Base-by-base conservation (phyloP, 1,139 yeast species). In the Debaryomycetaceae sp. region DNA sequence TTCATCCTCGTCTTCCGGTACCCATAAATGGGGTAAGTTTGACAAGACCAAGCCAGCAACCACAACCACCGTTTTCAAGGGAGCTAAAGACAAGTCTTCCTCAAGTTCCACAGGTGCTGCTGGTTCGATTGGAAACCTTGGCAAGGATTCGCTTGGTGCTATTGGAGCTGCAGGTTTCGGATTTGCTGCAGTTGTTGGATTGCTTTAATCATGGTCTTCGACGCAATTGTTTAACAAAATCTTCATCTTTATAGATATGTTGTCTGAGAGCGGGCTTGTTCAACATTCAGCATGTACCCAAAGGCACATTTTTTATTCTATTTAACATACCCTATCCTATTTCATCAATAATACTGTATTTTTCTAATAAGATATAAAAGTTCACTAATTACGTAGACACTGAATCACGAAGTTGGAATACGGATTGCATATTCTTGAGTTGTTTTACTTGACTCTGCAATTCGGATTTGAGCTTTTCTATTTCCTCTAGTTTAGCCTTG, bases 11-110 rank as follows among this genome's bases (percentile, higher is more conserved):
- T 45, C 61, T 18, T 55, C 73, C 30, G 75, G 75, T 43, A 72
- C 78, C 38, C 75, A 72, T 63, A 70, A 56, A 48, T 58, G 55
- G 44, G 73, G 73, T 45, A 62, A 58, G 48, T 68, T 66, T 46
- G 63, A 67, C 53, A 58, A 61, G 54, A 59, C 70, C 47, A 55
- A 53, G 47, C 44, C 48, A 6, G 50, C 60, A 13, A 41, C 56
- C 15, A 43, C 57, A 7, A 45, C 69, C 17, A 48, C 67, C 29
- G 54, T 55, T 26, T 56, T 43, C 43, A 55, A 51, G 31, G 39
- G 41, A 17, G 17, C 28, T 7, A 7, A 6, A 4, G 47, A 43
- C 30, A 42, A 40, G 16, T 43, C 31, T 15, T 26, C 34, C 19
- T 44, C 44, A 26, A 40, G 43, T 33, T 41, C 53, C 35, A 47